Evolutionary conservation across 2,329 filamentous ascomycete species (phyloP), one percentile per base, ranked within the genome.

Genomic region (Chaetomium sp.): DNA sequence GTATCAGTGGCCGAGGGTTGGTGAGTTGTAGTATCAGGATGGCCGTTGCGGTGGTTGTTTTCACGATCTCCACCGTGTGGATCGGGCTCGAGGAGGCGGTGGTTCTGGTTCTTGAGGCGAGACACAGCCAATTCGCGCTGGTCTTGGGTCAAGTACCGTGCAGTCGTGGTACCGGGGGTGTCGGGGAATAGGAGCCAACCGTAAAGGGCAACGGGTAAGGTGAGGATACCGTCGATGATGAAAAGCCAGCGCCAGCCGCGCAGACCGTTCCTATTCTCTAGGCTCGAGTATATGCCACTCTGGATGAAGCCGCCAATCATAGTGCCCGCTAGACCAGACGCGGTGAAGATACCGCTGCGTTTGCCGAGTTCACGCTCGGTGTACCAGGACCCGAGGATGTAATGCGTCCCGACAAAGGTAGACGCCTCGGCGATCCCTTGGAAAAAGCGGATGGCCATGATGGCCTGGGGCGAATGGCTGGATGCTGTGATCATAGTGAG

Each of bases 271-370:
- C 73, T 65, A 1, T 79, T 77, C 55, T 82, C 63, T 53, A 74
- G 63, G 10, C 72, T 72, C 32, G 70, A 66, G 62, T 76, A 67
- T 48, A 77, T 76, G 36, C 78, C 80, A 0, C 77, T 79, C 64
- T 85, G 81, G 54, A 86, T 78, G 66, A 84, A 82, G 1, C 82
- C 82, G 10, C 78, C 77, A 51, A 86, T 80, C 76, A 85, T 79
- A 0, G 78, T 82, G 0, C 81, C 82, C 0, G 79, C 80, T 1
- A 84, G 70, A 0, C 81, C 81, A 1, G 78, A 80, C 1, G 79
- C 76, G 1, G 80, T 83, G 66, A 85, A 85, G 52, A 86, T 77
- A 6, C 79, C 81, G 34, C 74, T 79, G 4, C 82, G 74, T 65
- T 85, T 85, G 3, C 80, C 82, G 0, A 85, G 76, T 66, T 85